Base-by-base conservation (phyloP, 495 filamentous ascomycete genomes). In the Corynascus novoguineensis region DNA sequence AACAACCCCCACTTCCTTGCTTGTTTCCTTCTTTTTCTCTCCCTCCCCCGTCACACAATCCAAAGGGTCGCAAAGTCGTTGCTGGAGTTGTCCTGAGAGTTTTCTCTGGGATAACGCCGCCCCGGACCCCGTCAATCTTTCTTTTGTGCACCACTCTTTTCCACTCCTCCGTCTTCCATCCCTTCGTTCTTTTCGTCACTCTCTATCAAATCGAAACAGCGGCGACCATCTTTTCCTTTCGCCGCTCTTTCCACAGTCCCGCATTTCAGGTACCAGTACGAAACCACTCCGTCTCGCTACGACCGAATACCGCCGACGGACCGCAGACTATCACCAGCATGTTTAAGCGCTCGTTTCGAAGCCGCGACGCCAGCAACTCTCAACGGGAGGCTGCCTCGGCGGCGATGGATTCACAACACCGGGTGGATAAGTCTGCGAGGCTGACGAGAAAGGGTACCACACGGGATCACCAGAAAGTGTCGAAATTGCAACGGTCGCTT, bases 311-410 rank as follows among this genome's bases (percentile, higher is more conserved):
- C 32, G 21, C 29, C 50, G 11, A n/a, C 28, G 21, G 44, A 67
- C 71, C 73, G 62, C 63, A 60, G 56, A 64, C 71, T 64, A 68
- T 68, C 80, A n/a, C n/a, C n/a, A 79, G 55, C 63, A 92, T 92
- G 88, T 91, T 92, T 79, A 89, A 86, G 71, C 87, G 87, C 70
- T 89, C 87, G 64, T 91, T 92, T 77, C 76, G 78, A 68, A 82
- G 82, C 53, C 86, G 82, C 73, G 80, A 71, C 55, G 63, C 64
- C 49, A 55, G 63, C 59, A 54, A 49, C 63, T 70, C 68, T 54
- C 68, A 70, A 53, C 52, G 66, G 62, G 68, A 71, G 51, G 60
- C 50, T 50, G 61, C 60, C 44, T 46, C 66, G 60, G 49, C 64
- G 42, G 50, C 57, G 28, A 68, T 69, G 63, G 68, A 71, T 63